A percentile compares a stretch with the other conserved stretches of the same genome.
These are phyloP conservation scores for Gleditsia sinensis DNA, from an alignment of 306 rosid genomes.

Conservation along the genomic window DNA sequence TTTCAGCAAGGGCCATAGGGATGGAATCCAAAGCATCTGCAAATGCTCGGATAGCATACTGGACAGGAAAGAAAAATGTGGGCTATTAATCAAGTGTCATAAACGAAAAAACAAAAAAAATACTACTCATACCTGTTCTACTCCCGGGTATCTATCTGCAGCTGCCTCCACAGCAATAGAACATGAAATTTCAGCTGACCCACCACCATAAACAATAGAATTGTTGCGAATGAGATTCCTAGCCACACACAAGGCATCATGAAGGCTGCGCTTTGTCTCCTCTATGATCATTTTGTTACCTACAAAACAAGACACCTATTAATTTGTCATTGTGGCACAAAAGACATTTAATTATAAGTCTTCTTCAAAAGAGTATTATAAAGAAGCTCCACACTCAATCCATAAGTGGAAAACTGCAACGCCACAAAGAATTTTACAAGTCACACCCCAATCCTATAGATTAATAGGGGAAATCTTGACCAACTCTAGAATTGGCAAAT, in stretches of 20 bases:
- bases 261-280: constrained; percentile 98
- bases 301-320: constrained; percentile 37
- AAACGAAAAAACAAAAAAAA: neutral
- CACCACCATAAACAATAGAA: constrained; percentile 96
- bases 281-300: constrained; percentile 98
- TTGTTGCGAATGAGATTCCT: constrained; percentile 97
- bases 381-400: neutral
- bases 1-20: constrained; percentile 99
- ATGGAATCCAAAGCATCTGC: constrained; percentile 90
- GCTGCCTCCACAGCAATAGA: constrained; percentile 90
- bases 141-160: constrained; percentile 91
- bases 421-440: neutral
- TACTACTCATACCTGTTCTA: constrained; percentile 73
- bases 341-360: neutral
- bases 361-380: neutral
- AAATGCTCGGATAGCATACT: constrained; percentile 96
- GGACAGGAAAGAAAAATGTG: constrained; percentile 28
- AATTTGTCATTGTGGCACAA: constrained; percentile 25
- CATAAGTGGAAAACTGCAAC: neutral
- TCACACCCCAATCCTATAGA: too few species aligned
- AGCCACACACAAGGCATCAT: constrained; percentile 93
- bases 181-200: constrained; percentile 90
- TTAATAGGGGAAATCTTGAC: neutral
- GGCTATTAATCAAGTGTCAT: neutral
- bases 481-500: neutral